Evolutionary conservation across 176 grass and related monocot species (phyloP).

Genomic region (Musa itinerans): DNA sequence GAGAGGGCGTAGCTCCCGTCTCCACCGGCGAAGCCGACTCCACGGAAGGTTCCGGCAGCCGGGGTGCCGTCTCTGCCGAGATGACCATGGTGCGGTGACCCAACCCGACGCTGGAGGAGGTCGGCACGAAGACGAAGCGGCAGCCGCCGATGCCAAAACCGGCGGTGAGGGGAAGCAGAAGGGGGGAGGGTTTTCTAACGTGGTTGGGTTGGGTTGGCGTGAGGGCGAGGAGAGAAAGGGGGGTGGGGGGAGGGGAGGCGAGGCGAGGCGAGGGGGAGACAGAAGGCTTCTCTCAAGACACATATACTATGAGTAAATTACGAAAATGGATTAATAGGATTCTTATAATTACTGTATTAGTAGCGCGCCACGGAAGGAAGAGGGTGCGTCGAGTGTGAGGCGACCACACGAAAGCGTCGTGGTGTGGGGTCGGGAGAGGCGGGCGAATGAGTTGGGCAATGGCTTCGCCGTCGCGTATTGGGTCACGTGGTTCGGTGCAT

Average conservation of each 20-base stretch:
- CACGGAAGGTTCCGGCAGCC: conserved; percentile 1
- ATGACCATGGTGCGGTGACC: not conserved
- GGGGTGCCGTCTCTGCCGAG: not conserved
- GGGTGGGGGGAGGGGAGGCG: not conserved
- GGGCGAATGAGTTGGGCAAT: too few species aligned
- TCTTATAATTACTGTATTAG: too few species aligned
- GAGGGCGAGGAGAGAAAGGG: not conserved
- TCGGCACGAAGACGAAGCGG: not conserved
- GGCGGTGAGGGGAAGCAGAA: not conserved
- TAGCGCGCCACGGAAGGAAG: too few species aligned
- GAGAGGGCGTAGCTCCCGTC: not conserved
- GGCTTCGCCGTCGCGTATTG: too few species aligned
- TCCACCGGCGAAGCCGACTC: not conserved
- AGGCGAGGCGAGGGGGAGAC: not conserved
- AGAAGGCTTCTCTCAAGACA: too few species aligned
- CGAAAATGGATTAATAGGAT: too few species aligned
- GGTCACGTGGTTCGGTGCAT: too few species aligned
- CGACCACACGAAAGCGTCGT: too few species aligned
- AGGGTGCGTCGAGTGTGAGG: too few species aligned
- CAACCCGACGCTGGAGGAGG: too few species aligned
- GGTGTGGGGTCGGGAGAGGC: too few species aligned
- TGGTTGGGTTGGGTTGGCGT: not conserved
- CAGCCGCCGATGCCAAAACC: not conserved
- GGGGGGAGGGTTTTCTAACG: conserved; percentile 10
- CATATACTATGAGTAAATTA: too few species aligned